Base-by-base conservation (phyloP, 805 yeast genomes). In the Tetrapisispora namnaoensis region DNA sequence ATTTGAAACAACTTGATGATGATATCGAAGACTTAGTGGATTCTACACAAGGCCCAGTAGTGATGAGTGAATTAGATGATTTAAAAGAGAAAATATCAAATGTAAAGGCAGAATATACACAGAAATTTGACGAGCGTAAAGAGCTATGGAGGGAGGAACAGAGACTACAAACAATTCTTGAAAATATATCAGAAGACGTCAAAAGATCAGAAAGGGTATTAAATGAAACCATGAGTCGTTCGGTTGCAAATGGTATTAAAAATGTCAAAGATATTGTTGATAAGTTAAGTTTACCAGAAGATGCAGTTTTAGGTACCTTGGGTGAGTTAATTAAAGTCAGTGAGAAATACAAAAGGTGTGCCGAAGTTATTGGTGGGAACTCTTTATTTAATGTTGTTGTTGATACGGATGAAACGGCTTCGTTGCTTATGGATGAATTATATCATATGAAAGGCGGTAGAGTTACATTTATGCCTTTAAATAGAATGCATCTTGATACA, bases 401-500 rank as follows among this genome's bases (percentile, higher is more conserved):
- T 14, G 95, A 89, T 59, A 81, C 75, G 39, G 96, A 91, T 52
- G 80, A 76, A 46, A 86, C 95, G 2, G 98, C 97, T 0, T 73
- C 87, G 11, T 62, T 77, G 17, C 65, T 91, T 3, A 84, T 90
- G 84, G 83, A 82, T 41, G 89, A 87, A 61, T 70, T 93, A 50
- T 74, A 75, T 6, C 71, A 83, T 46, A 79, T 77, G 51, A 80
- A 78, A 52, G 75, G 82, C 6, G 98, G 98, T 1, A 75, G 96
- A 58, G 90, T 86, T 0, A 88, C 98, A 0, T 89, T 93, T 57
- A 81, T 93, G 71, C 98, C 99, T 1, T 69, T 93, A 53, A 87
- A 89, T 60, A 72, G 95, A 56, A 59, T 93, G 16, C 55, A 63
- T 7, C 45, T 48, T 0, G 70, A 74, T 21, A 59, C 63, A 32